phyloP scores from a whole-genome alignment of 164 flowering plant species.

The Vitis rotundifolia region DNA sequence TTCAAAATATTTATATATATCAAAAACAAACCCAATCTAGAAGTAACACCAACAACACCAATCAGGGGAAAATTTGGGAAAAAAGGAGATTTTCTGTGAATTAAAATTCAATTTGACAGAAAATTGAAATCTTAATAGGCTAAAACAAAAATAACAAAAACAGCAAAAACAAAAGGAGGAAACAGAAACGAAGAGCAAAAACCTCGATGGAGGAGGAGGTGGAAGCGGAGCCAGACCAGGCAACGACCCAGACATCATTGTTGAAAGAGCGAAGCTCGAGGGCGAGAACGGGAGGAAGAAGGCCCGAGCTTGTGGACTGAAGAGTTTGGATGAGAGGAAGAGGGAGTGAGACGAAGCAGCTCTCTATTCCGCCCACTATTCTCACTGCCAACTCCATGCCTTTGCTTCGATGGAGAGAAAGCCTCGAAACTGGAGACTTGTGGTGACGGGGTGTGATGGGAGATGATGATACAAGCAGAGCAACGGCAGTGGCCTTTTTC shows the following conservation, averaged over 20 bases:
- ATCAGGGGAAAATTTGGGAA: neutral
- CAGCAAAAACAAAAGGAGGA: neutral
- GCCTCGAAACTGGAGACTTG: too few relatives aligned
- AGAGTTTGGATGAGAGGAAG: constrained; percentile 73
- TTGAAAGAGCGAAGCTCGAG: constrained; percentile 66
- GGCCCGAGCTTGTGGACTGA: constrained; percentile 43
- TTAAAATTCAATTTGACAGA: neutral
- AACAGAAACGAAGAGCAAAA: neutral
- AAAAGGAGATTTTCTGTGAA: neutral
- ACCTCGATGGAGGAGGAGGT: constrained; percentile 81
- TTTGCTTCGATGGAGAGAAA: too few relatives aligned
- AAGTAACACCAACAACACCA: neutral
- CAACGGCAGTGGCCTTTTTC: too few relatives aligned
- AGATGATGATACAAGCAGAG: too few relatives aligned
- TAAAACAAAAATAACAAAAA: neutral
- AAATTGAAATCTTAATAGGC: neutral
- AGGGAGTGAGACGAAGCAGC: constrained; percentile 86
- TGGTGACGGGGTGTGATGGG: too few relatives aligned
- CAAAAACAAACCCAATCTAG: too few relatives aligned
- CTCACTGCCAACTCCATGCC: constrained; percentile 78
- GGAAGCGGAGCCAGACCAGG: constrained; percentile 94
- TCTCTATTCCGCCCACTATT: constrained; percentile 61
- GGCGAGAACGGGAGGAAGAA: constrained; percentile 59
- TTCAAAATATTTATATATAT: too few relatives aligned
- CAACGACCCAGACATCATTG: constrained; percentile 55